phyloP scores from a whole-genome alignment of 1,284 basidiomycete genomes.

The Phellinidium pouzarii region DNA sequence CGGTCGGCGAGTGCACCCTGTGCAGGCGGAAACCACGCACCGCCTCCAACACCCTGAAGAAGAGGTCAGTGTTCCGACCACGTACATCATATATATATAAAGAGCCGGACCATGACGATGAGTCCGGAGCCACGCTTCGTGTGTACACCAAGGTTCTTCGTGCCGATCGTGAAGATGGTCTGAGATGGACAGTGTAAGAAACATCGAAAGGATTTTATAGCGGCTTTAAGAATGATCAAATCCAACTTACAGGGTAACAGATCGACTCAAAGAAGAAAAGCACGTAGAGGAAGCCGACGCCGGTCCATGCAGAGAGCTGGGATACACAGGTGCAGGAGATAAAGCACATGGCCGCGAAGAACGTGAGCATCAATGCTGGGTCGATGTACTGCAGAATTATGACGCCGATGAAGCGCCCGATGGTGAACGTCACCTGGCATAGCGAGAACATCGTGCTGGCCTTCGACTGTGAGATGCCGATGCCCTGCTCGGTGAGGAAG shows the following conservation, averaged over 20 bases:
- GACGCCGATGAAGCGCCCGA: constrained; percentile 62
- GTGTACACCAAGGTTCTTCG: constrained; percentile 61
- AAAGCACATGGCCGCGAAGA: constrained; percentile 48
- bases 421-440: constrained; percentile 68
- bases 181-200: constrained; percentile 23
- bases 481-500: constrained; percentile 56
- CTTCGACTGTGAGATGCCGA: constrained; percentile 44
- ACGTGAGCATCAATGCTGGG: constrained; percentile 53
- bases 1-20: constrained; percentile 63
- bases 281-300: constrained; percentile 57
- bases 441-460: constrained; percentile 66
- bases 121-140: constrained; percentile 66
- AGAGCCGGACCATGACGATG: constrained; percentile 59
- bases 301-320: constrained; percentile 45
- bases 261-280: constrained; percentile 77
- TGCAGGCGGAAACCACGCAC: constrained; percentile 69
- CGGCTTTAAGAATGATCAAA: too few relatives aligned
- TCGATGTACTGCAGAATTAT: constrained; percentile 57
- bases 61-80: neutral
- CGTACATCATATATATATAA: too few relatives aligned
- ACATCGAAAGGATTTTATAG: too few relatives aligned
- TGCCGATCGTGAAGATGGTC: constrained; percentile 69
- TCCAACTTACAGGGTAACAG: constrained; percentile 48
- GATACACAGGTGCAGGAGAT: constrained; percentile 50
- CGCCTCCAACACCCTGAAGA: constrained; percentile 58